Evolutionary conservation across 176 grass and related monocot genomes (phyloP).

Genomic region (Avena eriantha): DNA sequence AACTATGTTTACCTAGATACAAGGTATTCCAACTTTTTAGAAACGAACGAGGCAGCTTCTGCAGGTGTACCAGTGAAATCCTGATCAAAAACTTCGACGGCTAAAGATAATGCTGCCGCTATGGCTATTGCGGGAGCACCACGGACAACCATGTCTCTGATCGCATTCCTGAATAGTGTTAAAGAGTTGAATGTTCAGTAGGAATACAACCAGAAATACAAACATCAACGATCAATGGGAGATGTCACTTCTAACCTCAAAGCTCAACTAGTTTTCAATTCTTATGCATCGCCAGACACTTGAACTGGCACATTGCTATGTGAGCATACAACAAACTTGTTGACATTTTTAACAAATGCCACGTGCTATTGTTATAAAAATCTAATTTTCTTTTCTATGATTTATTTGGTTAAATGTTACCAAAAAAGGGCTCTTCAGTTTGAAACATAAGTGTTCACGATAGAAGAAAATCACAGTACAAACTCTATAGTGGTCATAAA

Average conservation of each 20-base stretch:
- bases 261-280: background rate
- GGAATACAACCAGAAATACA: background rate
- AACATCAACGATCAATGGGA: background rate
- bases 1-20: slow-evolving; percentile 74
- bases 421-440: background rate
- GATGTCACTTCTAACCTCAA: background rate
- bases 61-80: slow-evolving; percentile 63
- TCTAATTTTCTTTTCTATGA: background rate
- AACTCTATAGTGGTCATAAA: background rate
- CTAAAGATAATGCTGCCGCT: slow-evolving; percentile 77
- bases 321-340: background rate
- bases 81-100: slow-evolving; percentile 66
- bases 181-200: slow-evolving; percentile 21
- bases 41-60: slow-evolving; percentile 75
- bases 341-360: background rate
- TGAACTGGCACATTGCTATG: background rate
- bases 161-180: slow-evolving; percentile 64
- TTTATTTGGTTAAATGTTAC: background rate
- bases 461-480: background rate
- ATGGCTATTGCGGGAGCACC: slow-evolving; percentile 96
- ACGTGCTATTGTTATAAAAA: background rate
- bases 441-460: background rate
- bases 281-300: slow-evolving; percentile 8
- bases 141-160: slow-evolving; percentile 93
- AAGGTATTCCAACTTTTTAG: slow-evolving; percentile 90